Percentiles rank a stretch among this genome's conserved stretches.
Conservation (phyloP, 352 stramenopile species). For the Globisporangium paroecandrum region DNA sequence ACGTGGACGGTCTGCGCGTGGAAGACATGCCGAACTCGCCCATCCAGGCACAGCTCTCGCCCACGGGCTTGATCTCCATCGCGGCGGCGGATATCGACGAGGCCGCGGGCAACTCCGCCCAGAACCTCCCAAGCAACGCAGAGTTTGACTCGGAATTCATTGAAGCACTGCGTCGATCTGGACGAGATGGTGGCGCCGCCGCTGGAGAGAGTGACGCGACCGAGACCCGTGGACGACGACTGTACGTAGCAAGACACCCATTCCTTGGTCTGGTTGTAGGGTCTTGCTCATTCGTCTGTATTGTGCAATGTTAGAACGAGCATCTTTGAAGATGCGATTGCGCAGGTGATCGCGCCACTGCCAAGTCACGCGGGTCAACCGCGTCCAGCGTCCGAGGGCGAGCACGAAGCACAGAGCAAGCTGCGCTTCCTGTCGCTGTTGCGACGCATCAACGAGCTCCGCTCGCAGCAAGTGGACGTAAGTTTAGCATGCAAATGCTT, state of each 20-base stretch:
- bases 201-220: neutral
- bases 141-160: constrained; percentile 71
- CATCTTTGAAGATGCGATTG: constrained; percentile 19
- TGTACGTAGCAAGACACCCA: neutral
- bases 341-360: constrained; percentile 24
- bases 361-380: constrained; percentile 16
- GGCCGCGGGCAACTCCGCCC: constrained; percentile 29
- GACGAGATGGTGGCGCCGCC: neutral
- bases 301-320: constrained; percentile 8
- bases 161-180: constrained; percentile 38
- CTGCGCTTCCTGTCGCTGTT: constrained; percentile 72
- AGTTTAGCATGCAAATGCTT: constrained; percentile 11
- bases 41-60: constrained; percentile 58
- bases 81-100: constrained; percentile 82
- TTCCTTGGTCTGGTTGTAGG: neutral
- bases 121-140: constrained; percentile 25
- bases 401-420: constrained; percentile 45
- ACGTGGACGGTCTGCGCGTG: constrained; percentile 39
- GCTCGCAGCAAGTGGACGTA: constrained; percentile 76
- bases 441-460: constrained; percentile 79
- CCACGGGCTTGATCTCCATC: constrained; percentile 77
- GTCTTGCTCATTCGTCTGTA: neutral
- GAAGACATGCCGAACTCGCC: constrained; percentile 46
- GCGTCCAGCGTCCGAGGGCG: constrained; percentile 12
- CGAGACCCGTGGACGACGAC: constrained; percentile 7